Evolutionary conservation across 2,329 filamentous ascomycete species (phyloP).

Genomic region (Pseudogymnoascus sp.): DNA sequence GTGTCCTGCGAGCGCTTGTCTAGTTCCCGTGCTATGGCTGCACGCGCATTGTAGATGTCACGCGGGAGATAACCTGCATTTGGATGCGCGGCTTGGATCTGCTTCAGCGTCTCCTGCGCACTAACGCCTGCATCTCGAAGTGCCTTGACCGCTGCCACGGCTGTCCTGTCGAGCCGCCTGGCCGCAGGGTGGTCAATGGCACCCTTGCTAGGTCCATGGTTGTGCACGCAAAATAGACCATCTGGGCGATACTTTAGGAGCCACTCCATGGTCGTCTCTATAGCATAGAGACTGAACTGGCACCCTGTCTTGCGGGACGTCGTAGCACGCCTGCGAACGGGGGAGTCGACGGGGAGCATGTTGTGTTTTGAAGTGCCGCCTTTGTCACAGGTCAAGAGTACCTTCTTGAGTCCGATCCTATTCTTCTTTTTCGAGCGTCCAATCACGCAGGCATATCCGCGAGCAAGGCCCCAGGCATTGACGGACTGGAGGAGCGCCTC

Average conservation of each 20-base stretch:
- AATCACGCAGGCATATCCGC: constrained; percentile 61
- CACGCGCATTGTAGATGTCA: constrained; percentile 60
- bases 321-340: constrained; percentile 53
- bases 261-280: constrained; percentile 60
- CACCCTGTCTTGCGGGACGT: constrained; percentile 62
- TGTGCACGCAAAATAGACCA: constrained; percentile 48
- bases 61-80: constrained; percentile 54
- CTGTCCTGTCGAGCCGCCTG: constrained; percentile 57
- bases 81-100: constrained; percentile 55
- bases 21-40: constrained; percentile 57
- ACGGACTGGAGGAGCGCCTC: constrained; percentile 58
- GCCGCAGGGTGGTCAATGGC: constrained; percentile 58
- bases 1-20: constrained; percentile 45
- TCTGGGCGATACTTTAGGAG: constrained; percentile 57
- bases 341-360: constrained; percentile 27
- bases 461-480: constrained; percentile 55
- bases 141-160: constrained; percentile 58
- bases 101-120: constrained; percentile 57
- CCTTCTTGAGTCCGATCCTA: constrained; percentile 57
- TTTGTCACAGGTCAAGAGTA: constrained; percentile 58
- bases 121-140: constrained; percentile 57
- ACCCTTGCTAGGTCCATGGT: constrained; percentile 58
- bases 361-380: constrained; percentile 55
- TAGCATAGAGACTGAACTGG: constrained; percentile 61
- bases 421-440: constrained; percentile 57